A percentile compares a stretch with the other conserved stretches of the same genome.
Conservation (phyloP, 345 rosid genomes). For the Gossypioides kirkii region DNA sequence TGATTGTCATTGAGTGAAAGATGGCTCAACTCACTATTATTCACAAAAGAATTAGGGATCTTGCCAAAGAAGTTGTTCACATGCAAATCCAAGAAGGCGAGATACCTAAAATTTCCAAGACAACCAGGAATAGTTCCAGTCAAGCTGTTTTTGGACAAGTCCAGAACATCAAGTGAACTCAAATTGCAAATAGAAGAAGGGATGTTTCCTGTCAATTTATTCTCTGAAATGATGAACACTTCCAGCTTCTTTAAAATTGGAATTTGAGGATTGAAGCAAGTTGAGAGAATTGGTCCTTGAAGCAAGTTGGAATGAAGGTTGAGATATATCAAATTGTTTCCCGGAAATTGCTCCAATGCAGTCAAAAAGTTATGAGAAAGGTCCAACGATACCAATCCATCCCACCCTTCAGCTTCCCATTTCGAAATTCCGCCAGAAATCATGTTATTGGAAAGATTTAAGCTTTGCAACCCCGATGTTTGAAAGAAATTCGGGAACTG, state of each 20-base stretch:
- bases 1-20: neutral
- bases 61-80: neutral
- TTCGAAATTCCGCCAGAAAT: neutral
- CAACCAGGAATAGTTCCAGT: neutral
- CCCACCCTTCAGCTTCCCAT: neutral
- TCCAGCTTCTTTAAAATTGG: too few relatives aligned
- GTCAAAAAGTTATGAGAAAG: constrained; percentile 8
- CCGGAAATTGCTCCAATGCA: neutral
- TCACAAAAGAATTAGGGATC: neutral
- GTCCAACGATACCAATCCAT: neutral
- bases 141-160: neutral
- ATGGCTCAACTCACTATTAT: neutral
- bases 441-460: constrained; percentile 15
- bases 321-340: neutral
- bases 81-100: neutral
- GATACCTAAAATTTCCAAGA: neutral
- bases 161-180: neutral
- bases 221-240: too few relatives aligned
- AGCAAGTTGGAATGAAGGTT: constrained; percentile 15
- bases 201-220: neutral
- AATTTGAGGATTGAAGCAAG: too few relatives aligned
- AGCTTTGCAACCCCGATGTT: neutral
- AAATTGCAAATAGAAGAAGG: neutral
- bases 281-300: neutral
- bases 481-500: neutral